These are phyloP conservation scores for Claviceps sorghi DNA, from an alignment of 2,329 filamentous ascomycete species.

Conservation along the genomic window DNA sequence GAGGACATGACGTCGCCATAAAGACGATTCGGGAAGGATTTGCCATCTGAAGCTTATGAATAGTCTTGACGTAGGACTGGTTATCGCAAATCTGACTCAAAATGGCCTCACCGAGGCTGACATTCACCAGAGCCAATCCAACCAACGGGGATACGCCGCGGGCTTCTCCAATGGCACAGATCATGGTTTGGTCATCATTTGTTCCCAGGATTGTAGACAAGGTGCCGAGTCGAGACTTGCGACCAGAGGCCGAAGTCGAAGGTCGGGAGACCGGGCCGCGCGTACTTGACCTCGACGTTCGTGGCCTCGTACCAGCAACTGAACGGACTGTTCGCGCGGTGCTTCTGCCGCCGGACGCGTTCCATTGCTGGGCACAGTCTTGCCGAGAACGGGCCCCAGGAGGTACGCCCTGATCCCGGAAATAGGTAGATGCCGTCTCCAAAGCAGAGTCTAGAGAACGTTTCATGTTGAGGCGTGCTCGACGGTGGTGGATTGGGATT, in stretches of 20 bases:
- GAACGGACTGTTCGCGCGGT: constrained; percentile 8
- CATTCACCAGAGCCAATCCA: constrained; percentile 74
- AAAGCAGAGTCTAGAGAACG: neutral
- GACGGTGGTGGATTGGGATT: neutral
- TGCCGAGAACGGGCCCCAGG: neutral
- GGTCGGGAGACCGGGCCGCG: constrained; percentile 1
- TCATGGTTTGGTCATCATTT: constrained; percentile 49
- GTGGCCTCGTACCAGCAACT: constrained; percentile 7
- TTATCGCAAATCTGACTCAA: constrained; percentile 87
- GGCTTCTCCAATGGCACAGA: constrained; percentile 82
- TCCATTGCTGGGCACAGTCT: neutral
- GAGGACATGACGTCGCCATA: constrained; percentile 50
- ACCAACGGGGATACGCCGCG: constrained; percentile 76
- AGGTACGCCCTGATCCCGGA: neutral
- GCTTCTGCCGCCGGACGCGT: neutral
- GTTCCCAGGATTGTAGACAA: constrained; percentile 26
- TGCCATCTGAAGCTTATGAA: constrained; percentile 74
- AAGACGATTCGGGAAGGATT: constrained; percentile 69
- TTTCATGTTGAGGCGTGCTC: neutral
- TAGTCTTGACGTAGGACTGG: constrained; percentile 76
- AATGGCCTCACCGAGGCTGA: constrained; percentile 69
- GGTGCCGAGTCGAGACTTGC: constrained; percentile 27
- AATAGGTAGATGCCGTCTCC: neutral
- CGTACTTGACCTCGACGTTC: constrained; percentile 1
- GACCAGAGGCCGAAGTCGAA: constrained; percentile 28